Conservation (phyloP, 305 asterid genomes). For the Lippia alba region DNA sequence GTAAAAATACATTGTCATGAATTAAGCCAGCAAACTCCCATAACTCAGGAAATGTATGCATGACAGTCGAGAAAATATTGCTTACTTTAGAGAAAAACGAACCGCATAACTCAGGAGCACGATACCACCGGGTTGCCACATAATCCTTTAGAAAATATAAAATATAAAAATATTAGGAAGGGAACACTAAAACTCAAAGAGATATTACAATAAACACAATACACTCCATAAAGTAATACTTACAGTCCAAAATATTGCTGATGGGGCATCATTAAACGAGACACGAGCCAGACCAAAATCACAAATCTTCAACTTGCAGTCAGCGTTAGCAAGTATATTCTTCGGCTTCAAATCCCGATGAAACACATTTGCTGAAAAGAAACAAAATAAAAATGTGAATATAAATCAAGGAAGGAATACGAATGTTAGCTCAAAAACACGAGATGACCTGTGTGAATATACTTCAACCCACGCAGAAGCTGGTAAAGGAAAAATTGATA, state of each 20-base stretch:
- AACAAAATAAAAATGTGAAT: slow-evolving; percentile 26
- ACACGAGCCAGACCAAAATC: slow-evolving; percentile 88
- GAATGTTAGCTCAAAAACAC: neutral
- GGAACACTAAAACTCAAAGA: slow-evolving; percentile 13
- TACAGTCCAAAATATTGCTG: slow-evolving; percentile 87
- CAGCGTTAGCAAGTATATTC: slow-evolving; percentile 79
- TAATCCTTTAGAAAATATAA: slow-evolving; percentile 53
- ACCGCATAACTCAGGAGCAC: slow-evolving; percentile 88
- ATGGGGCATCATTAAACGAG: slow-evolving; percentile 79
- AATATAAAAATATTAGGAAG: slow-evolving; percentile 27
- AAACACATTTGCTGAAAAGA: slow-evolving; percentile 67
- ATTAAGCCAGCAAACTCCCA: too few species aligned
- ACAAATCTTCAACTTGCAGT: slow-evolving; percentile 83
- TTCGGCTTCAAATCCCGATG: slow-evolving; percentile 82
- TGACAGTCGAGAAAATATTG: neutral
- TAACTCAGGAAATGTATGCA: too few species aligned
- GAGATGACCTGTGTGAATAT: slow-evolving; percentile 64
- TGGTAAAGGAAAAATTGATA: slow-evolving; percentile 76
- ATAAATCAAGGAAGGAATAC: slow-evolving; percentile 20
- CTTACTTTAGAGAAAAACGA: slow-evolving; percentile 87
- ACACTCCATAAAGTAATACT: slow-evolving; percentile 34
- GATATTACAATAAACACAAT: slow-evolving; percentile 6
- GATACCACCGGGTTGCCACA: slow-evolving; percentile 87
- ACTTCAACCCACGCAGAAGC: slow-evolving; percentile 76
- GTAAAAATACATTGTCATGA: neutral